Evolutionary conservation across 768 basidiomycete genomes (phyloP).

Genomic region (Nidularia pulvinata): DNA sequence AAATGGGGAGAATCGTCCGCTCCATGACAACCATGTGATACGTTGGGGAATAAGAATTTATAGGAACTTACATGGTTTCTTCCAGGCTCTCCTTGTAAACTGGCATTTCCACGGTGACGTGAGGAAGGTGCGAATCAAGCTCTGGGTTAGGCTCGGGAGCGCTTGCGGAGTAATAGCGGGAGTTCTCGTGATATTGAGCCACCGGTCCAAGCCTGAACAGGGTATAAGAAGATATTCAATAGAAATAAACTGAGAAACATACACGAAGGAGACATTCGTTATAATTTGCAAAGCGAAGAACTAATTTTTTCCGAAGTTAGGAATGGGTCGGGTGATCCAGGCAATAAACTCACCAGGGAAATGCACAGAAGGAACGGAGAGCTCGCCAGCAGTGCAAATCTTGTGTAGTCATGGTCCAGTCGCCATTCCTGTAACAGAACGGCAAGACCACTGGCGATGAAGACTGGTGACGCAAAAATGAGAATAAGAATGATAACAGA

Average conservation of each 20-base stretch:
- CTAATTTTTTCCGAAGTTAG: slow-evolving; percentile 26
- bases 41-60: neutral
- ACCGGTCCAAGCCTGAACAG: slow-evolving; percentile 70
- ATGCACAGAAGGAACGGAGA: slow-evolving; percentile 77
- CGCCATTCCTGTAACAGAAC: slow-evolving; percentile 66
- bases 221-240: neutral
- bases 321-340: neutral
- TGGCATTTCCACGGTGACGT: slow-evolving; percentile 81
- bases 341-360: slow-evolving; percentile 51
- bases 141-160: slow-evolving; percentile 61
- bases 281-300: slow-evolving; percentile 77
- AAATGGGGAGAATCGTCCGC: no score
- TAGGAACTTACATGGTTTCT: slow-evolving; percentile 70
- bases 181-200: slow-evolving; percentile 85
- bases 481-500: neutral
- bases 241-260: slow-evolving; percentile 16
- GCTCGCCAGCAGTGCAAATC: slow-evolving; percentile 68
- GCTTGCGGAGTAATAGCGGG: slow-evolving; percentile 77
- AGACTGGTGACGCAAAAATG: slow-evolving; percentile 41
- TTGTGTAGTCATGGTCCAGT: slow-evolving; percentile 58
- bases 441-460: slow-evolving; percentile 60
- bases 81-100: slow-evolving; percentile 89
- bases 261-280: slow-evolving; percentile 67
- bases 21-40: no score
- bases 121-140: slow-evolving; percentile 65